A percentile compares a stretch with the other conserved stretches of the same genome.
Evolutionary conservation across 2,329 filamentous ascomycete species (phyloP).

Genomic region (Ophiostoma angusticollis): DNA sequence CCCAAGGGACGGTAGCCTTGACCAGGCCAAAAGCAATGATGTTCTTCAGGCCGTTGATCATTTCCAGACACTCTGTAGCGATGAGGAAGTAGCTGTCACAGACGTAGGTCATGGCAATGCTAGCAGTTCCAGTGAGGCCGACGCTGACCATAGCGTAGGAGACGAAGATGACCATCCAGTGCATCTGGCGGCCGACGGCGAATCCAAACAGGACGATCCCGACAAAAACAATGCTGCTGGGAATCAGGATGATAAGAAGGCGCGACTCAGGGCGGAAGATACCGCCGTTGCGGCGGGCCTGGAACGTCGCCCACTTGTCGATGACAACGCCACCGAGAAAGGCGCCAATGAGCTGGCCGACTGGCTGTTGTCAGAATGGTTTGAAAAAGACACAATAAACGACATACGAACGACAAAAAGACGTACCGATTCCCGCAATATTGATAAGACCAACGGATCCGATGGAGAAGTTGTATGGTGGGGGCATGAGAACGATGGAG

Average conservation of each 20-base stretch:
- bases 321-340: background rate
- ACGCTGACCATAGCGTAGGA: conserved; percentile 3
- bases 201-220: conserved; percentile 3
- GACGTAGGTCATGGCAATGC: conserved; percentile 7
- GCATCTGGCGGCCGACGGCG: background rate
- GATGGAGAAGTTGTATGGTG: conserved; percentile 1
- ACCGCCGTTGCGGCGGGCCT: conserved; percentile 1
- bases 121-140: background rate
- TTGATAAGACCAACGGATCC: background rate
- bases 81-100: conserved; percentile 4
- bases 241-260: background rate
- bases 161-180: conserved; percentile 3
- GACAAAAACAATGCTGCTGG: background rate
- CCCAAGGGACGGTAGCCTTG: conserved; percentile 2
- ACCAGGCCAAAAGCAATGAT: conserved; percentile 2
- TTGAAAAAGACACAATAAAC: no score
- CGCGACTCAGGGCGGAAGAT: conserved; percentile 4
- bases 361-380: no score
- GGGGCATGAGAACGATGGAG: background rate
- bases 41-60: conserved; percentile 6
- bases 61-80: conserved; percentile 1
- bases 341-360: background rate
- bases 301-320: background rate
- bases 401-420: no score
- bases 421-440: background rate